phyloP scores from a whole-genome alignment of 2,329 filamentous ascomycete species.

The Tolypocladium tropicale region DNA sequence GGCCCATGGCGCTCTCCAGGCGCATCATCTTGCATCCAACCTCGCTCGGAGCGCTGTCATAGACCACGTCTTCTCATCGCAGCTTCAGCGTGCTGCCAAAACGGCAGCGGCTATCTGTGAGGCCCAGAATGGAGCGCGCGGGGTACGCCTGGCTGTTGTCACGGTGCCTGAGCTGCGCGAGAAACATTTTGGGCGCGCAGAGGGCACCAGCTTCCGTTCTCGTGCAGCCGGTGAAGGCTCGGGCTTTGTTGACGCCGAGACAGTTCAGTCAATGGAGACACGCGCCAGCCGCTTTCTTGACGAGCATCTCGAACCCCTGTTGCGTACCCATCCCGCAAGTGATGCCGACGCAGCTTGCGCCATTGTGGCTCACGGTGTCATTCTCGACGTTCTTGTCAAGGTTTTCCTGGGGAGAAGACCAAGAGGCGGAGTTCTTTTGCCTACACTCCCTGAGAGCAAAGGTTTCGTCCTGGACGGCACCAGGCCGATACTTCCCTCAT shows the following conservation, averaged over 20 bases:
- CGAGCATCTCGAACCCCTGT: constrained; percentile 47
- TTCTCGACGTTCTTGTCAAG: constrained; percentile 60
- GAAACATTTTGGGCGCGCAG: constrained; percentile 63
- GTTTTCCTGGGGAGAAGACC: constrained; percentile 46
- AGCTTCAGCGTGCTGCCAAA: constrained; percentile 61
- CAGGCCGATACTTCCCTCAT: constrained; percentile 20
- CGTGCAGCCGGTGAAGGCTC: constrained; percentile 10
- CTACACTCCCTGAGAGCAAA: constrained; percentile 4
- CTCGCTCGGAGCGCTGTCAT: constrained; percentile 35
- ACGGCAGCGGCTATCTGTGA: constrained; percentile 59
- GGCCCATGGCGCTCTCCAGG: constrained; percentile 71
- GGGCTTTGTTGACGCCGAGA: constrained; percentile 49
- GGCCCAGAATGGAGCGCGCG: constrained; percentile 31
- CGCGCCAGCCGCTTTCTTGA: constrained; percentile 60
- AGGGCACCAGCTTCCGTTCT: constrained; percentile 49
- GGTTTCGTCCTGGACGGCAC: neutral
- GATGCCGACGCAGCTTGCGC: constrained; percentile 31
- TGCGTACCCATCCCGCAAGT: constrained; percentile 3
- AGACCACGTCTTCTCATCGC: constrained; percentile 65
- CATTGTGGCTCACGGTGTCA: constrained; percentile 75
- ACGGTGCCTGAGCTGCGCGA: constrained; percentile 46
- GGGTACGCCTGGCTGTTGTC: constrained; percentile 8
- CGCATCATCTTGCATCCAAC: constrained; percentile 57
- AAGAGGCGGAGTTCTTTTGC: constrained; percentile 7
- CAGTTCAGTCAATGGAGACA: constrained; percentile 51